Percentiles rank a stretch among this genome's conserved stretches.
Conservation (phyloP, 371 early-diverging fungal species). For the Mortierella polycephala region DNA sequence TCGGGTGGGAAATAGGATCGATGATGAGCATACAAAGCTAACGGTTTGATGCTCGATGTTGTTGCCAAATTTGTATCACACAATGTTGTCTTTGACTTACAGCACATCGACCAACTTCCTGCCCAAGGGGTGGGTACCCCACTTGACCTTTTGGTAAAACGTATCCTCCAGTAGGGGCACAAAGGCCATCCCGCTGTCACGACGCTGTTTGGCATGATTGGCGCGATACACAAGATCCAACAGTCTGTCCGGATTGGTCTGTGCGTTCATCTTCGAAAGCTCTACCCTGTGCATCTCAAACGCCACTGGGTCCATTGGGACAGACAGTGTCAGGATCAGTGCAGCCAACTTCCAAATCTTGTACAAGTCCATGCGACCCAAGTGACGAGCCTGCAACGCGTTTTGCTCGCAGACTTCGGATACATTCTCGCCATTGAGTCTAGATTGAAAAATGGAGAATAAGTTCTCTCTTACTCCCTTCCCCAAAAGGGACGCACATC, state of each 20-base stretch:
- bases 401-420: constrained; percentile 53
- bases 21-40: background rate
- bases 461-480: background rate
- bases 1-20: background rate
- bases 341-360: constrained; percentile 55
- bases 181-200: constrained; percentile 55
- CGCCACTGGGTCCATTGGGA: constrained; percentile 52
- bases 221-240: constrained; percentile 44
- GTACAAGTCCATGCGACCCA: constrained; percentile 49
- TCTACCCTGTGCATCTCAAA: constrained; percentile 51
- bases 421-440: constrained; percentile 50
- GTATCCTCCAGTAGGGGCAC: constrained; percentile 51
- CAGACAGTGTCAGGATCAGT: constrained; percentile 44
- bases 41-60: background rate
- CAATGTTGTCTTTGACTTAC: constrained; percentile 56
- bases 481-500: background rate
- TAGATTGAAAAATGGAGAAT: constrained; percentile 1
- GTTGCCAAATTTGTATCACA: background rate
- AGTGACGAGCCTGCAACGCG: constrained; percentile 47
- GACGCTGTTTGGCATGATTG: constrained; percentile 45
- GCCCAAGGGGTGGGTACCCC: constrained; percentile 84
- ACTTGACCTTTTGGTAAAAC: constrained; percentile 60
- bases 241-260: constrained; percentile 45
- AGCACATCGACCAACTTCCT: constrained; percentile 66
- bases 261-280: constrained; percentile 44